Conservation (phyloP, 805 yeast genomes). For the Hanseniaspora occidentalis region DNA sequence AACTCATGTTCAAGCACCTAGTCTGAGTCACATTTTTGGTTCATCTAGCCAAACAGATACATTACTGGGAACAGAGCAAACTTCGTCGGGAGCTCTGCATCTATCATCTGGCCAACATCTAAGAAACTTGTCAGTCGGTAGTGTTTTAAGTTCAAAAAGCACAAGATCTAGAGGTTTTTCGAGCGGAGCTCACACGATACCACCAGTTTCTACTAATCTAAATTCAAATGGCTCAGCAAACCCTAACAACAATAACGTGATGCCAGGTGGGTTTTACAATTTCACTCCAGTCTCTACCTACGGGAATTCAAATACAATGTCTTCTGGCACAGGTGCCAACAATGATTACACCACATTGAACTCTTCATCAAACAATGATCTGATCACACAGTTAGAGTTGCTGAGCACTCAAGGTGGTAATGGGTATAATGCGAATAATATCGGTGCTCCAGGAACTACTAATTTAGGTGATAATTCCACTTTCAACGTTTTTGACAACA, state of each 20-base stretch:
- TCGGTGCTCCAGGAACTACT: too few species aligned
- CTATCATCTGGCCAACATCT: neutral
- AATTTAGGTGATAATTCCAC: too few species aligned
- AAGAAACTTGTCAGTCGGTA: neutral
- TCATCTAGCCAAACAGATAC: neutral
- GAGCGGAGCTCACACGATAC: neutral
- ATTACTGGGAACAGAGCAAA: neutral
- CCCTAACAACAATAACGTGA: neutral
- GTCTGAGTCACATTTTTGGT: neutral
- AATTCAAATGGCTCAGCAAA: neutral
- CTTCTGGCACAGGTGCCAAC: too few species aligned
- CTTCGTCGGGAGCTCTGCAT: neutral
- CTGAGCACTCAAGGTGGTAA: too few species aligned
- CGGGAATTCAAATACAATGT: too few species aligned
- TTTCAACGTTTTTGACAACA: too few species aligned
- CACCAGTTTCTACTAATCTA: neutral
- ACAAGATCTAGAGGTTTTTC: neutral
- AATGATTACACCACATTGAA: too few species aligned
- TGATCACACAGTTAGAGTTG: too few species aligned
- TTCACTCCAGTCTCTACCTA: neutral
- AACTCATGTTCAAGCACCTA: too few species aligned
- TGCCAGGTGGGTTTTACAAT: conserved; percentile 1
- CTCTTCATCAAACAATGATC: too few species aligned
- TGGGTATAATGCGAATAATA: too few species aligned
- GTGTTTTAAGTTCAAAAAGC: neutral